Evolutionary conservation across 2,329 filamentous ascomycete genomes (phyloP).

Genomic region (Colletotrichum sp.): DNA sequence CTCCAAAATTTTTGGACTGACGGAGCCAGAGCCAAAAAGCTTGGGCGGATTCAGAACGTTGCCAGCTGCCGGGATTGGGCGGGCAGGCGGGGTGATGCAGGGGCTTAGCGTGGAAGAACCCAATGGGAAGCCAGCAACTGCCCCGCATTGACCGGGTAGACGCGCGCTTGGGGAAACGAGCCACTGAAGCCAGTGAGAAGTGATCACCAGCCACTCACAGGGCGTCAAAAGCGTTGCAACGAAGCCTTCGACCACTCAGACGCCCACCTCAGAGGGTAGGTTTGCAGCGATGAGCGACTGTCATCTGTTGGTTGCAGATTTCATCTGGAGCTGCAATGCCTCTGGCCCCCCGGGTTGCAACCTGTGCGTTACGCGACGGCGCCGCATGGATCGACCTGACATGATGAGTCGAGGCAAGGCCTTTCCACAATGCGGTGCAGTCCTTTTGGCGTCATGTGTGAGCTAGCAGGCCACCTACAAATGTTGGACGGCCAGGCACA

Average conservation of each 20-base stretch:
- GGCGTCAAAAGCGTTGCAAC: neutral
- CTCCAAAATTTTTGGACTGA: neutral
- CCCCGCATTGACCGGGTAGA: neutral
- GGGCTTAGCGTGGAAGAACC: neutral
- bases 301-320: conserved; percentile 12
- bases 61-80: conserved; percentile 11
- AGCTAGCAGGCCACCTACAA: neutral
- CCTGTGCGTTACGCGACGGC: neutral
- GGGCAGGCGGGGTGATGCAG: conserved; percentile 1
- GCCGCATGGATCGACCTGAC: neutral
- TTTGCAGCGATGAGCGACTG: neutral
- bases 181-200: neutral
- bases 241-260: neutral
- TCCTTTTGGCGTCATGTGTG: neutral
- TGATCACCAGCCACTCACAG: neutral
- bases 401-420: neutral
- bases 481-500: neutral
- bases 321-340: neutral
- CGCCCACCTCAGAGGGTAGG: neutral
- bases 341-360: neutral
- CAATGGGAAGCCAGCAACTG: neutral
- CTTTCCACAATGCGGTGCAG: neutral
- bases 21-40: neutral
- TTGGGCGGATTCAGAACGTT: neutral
- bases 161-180: conserved; percentile 22